Evolutionary conservation across 805 yeast genomes (phyloP), one percentile per base, ranked within the genome.

Genomic region (Ogataea corticis): DNA sequence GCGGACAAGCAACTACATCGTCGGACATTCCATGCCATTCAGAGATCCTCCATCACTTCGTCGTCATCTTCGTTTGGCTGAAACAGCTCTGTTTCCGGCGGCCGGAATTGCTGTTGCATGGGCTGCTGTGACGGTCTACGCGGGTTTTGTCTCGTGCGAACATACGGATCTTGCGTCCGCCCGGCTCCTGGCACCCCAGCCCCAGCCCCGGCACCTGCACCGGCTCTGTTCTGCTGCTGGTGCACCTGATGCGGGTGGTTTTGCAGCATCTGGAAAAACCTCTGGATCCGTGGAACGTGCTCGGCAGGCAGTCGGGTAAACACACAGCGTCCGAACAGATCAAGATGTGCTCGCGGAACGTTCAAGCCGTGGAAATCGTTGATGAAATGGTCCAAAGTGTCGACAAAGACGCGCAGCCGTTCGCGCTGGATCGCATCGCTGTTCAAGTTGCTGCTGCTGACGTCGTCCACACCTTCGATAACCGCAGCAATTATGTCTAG

Each of bases 51-150:
- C 46, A 73, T 56, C 30, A 73, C 61, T 51, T 76, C 80, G 29
- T 79, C 80, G 31, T 67, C 56, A 39, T 69, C 70, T 46, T 71
- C 75, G 48, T 71, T 40, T 19, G 18, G 76, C 42, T 62, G 41
- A 67, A 62, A 33, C 55, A 51, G 42, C 59, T 54, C 38, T 72
- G 39, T 25, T 11, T 38, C 51, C 14, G 41, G 33, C 3, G 54
- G 50, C 29, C 39, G 33, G 21, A 35, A 25, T 33, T 39, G 48
- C 35, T 33, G 45, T 21, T 33, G 37, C 12, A 17, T 7, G 14
- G 36, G 51, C 21, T 14, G 41, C 29, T 14, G 46, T 17, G 21
- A 11, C n/a, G 32, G 37, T 37, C 42, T 34, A 16, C 54, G 31
- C 12, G 38, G 47, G 30, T 33, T 46, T 30, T 33, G 46, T 21